A percentile compares a stretch with the other conserved stretches of the same genome.
Evolutionary conservation across 208 protist species (phyloP).

Genomic region (Kentomonas sorsogonicus): DNA sequence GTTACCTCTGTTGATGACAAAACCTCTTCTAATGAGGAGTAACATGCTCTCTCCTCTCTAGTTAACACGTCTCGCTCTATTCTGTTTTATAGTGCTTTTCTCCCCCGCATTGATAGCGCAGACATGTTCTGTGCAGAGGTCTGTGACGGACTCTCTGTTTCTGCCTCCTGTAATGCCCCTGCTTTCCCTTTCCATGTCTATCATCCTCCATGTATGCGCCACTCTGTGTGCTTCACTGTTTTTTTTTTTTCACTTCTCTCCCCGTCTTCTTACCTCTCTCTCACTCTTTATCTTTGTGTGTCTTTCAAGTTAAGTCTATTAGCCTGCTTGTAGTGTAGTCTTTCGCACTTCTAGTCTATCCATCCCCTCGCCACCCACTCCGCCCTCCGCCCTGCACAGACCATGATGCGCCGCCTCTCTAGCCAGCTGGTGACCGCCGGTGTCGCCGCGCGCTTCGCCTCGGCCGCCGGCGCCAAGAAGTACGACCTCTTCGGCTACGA

Average conservation of each 20-base stretch:
- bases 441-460: constrained; percentile 39
- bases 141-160: too few species aligned
- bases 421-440: constrained; percentile 49
- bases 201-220: neutral
- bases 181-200: neutral
- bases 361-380: too few species aligned
- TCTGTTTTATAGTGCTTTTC: neutral
- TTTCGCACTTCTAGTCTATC: too few species aligned
- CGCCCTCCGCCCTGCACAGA: too few species aligned
- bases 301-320: too few species aligned
- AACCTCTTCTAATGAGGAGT: neutral
- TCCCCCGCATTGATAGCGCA: neutral
- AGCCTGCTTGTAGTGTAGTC: neutral
- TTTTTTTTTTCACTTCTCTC: neutral
- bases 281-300: neutral
- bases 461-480: constrained; percentile 54
- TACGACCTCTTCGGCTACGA: constrained; percentile 87
- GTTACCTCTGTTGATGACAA: neutral
- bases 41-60: neutral
- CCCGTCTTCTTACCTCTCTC: neutral
- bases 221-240: neutral
- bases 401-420: constrained; percentile 64
- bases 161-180: too few species aligned
- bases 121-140: too few species aligned
- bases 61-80: neutral